Percentiles rank a stretch among this genome's conserved stretches.
Conservation (phyloP, 2,329 filamentous ascomycete species). For the Triangularia verruculosa region DNA sequence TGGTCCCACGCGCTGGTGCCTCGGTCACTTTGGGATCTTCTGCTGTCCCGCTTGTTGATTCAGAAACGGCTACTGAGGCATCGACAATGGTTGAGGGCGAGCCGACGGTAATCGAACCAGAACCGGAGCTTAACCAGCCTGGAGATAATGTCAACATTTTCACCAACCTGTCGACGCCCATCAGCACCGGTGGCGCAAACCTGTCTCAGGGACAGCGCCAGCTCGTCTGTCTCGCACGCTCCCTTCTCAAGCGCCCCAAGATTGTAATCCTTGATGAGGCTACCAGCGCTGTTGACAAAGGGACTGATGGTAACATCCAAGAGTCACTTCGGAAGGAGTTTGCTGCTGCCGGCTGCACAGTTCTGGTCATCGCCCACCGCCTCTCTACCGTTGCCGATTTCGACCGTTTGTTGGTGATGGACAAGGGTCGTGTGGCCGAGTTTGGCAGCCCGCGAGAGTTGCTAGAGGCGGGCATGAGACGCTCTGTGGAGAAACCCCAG, state of each 20-base stretch:
- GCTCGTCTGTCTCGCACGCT: constrained; percentile 47
- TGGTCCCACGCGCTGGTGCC: not conserved
- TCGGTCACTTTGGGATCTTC: not conserved
- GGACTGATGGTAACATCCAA: constrained; percentile 57
- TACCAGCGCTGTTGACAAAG: constrained; percentile 51
- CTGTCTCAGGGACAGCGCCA: constrained; percentile 49
- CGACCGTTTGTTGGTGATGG: constrained; percentile 49
- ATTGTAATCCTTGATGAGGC: constrained; percentile 44
- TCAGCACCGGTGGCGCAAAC: constrained; percentile 34
- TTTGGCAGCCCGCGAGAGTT: constrained; percentile 38
- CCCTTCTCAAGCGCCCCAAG: constrained; percentile 41
- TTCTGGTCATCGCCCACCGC: constrained; percentile 43
- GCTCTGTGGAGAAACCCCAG: constrained; percentile 15
- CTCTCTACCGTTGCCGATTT: constrained; percentile 49
- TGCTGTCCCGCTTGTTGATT: not conserved
- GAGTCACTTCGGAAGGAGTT: constrained; percentile 48
- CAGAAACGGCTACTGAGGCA: constrained; percentile 14
- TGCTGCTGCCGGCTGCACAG: constrained; percentile 52
- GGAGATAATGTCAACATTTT: constrained; percentile 30
- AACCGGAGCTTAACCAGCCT: not conserved
- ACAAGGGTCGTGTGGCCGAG: constrained; percentile 47
- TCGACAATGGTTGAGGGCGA: constrained; percentile 20
- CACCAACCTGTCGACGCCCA: constrained; percentile 33
- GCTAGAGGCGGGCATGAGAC: constrained; percentile 37
- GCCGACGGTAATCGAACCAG: constrained; percentile 18